Base-by-base conservation (phyloP, 345 rosid species). In the Xanthoceras sorbifolium region DNA sequence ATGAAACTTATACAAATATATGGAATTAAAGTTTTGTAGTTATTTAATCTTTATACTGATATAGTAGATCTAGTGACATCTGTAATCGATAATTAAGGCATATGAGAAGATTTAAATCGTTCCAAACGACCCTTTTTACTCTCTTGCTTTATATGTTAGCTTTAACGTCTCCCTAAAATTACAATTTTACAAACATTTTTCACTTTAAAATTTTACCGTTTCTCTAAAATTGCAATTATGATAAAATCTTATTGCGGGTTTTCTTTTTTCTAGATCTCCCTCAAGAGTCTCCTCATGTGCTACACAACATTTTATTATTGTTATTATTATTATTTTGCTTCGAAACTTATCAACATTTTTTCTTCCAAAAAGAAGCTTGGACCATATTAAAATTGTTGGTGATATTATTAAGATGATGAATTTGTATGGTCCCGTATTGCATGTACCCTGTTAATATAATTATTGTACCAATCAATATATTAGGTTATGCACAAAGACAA, bases 391-490 rank as follows among this genome's bases (percentile, higher is more conserved):
- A n/a, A n/a, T n/a, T n/a, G 74, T 34, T 32, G 48, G 18, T 71
- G 26, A 52, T 29, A 50, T 70, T 70, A 10, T 50, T 50, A 50
- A 42, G 46, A 8, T 48, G 75, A 55, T 71, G 64, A 71, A 57
- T 34, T 57, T 22, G 28, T 34, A 71, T 71, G 50, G 65, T 71
- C 75, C 65, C 31, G n/a, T n/a, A 32, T 52, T 3, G 32, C 12
- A 32, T 22, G 64, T 52, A n/a, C n/a, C 31, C 48, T 4, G 6
- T 31, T 70, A 52, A 31, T 61, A 32, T 32, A 6, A 71, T 71
- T 29, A 71, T 71, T 54, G 31, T 7, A 4, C 22, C 74, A 54
- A 57, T 71, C 74, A 54, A 57, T 57, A 57, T 57, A n/a, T 57
- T 52, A 3, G 28, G 44, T 52, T 20, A 52, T 20, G 20, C 18